Percentiles rank a stretch among this genome's conserved stretches.
These are phyloP conservation scores for Rhizophagus prolifer DNA, from an alignment of 192 early-diverging fungal species.

Conservation along the genomic window DNA sequence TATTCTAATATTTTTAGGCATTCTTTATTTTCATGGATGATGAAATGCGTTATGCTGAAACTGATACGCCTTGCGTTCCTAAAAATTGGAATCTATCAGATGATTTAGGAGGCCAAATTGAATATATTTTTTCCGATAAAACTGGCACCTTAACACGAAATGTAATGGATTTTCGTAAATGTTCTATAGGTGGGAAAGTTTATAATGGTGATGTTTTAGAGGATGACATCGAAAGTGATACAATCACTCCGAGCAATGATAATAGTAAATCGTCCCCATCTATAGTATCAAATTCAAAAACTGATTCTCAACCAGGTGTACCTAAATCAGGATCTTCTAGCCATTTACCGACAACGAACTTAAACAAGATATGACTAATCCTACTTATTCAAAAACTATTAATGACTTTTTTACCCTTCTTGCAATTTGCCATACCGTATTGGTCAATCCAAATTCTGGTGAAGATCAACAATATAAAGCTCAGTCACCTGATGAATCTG, in stretches of 20 bases:
- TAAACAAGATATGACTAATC: constrained; percentile 18
- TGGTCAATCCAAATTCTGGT: constrained; percentile 33
- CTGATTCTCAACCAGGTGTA: constrained; percentile 1
- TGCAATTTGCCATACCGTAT: constrained; percentile 68
- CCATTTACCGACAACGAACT: constrained; percentile 50
- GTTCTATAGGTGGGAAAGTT: constrained; percentile 59
- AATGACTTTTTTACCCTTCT: constrained; percentile 55
- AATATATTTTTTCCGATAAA: constrained; percentile 83
- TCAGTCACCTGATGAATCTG: constrained; percentile 68
- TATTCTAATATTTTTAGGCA: constrained; percentile 41
- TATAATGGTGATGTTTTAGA: constrained; percentile 41
- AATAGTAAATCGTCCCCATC: background rate
- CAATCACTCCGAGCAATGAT: background rate
- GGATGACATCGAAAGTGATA: background rate
- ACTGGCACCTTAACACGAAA: constrained; percentile 80
- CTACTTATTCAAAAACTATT: background rate
- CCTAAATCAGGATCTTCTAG: background rate
- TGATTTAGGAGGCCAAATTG: constrained; percentile 73
- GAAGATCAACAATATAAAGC: constrained; percentile 55
- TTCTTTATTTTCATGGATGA: constrained; percentile 70
- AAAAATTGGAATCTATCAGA: constrained; percentile 70
- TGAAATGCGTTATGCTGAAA: constrained; percentile 61
- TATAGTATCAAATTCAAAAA: background rate
- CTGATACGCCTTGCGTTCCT: constrained; percentile 61
- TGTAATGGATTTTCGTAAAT: constrained; percentile 77